Base-by-base conservation (phyloP, 2,329 filamentous ascomycete species). In the Leptographium flavum region DNA sequence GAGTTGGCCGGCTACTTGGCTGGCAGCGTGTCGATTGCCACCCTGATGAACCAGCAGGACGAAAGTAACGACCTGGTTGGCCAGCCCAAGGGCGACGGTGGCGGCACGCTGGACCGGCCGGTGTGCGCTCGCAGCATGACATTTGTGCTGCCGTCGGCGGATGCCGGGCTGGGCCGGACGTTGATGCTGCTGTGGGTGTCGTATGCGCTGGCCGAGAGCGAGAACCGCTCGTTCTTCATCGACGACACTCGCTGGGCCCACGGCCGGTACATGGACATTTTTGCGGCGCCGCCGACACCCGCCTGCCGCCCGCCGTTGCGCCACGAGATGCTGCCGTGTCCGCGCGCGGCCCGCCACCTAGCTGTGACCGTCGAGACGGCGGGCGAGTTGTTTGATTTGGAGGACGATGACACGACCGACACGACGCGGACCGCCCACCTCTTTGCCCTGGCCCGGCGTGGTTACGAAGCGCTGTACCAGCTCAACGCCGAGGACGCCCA, bases 231-330 rank as follows among this genome's bases (percentile, higher is more conserved):
- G 1, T 93, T 94, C 61, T 93, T 94, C 63, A 69, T 94, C 50
- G 85, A 93, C 54, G 87, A 94, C 61, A 77, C 81, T 7, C 72
- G 81, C 52, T 94, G 87, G 81, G 79, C 82, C 1, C 92, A 92
- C 54, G 87, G 87, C 10, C 69, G 71, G 43, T 94, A 85, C 56
- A 71, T 71, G 1, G 71, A 76, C 42, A 86, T 84, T 54, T 93
- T 94, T 61, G 65, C 74, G 39, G 63, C 75, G 3, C 81, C 81
- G 1, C 80, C 83, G 0, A 53, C 69, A 2, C 78, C 81, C 2
- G 61, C 66, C 22, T 93, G 87, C 58, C 70, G 73, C 8, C 76
- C 81, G 17, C 85, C 87, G 13, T 80, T 82, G n/a, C 67, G 73
- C 23, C 76, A 83, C 45, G 76, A 87, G 53, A 83, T 87, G 59